Evolutionary conservation across 2,329 filamentous ascomycete species (phyloP), one percentile per base, ranked within the genome.

Genomic region (Cordyceps pruinosa): DNA sequence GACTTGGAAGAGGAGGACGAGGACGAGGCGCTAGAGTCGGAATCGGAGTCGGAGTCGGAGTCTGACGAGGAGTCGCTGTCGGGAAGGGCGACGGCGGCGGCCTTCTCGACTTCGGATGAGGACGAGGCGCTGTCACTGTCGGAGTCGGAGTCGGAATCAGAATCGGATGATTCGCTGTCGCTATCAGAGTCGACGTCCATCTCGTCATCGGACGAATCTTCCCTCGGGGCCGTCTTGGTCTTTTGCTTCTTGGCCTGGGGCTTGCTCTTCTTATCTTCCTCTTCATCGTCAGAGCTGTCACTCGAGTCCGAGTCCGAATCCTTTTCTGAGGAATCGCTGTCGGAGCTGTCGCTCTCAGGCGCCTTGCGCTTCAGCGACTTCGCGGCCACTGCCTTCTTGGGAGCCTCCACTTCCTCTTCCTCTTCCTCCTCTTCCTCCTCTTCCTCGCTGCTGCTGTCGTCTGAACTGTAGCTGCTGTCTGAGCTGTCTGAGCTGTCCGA

Each of bases 351-450:
- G 42, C 64, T 66, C 46, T 64, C 64, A 1, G 69, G 67, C 0
- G 72, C 72, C 58, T 75, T 76, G 66, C 73, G 73, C 69, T 76
- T 76, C 60, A 75, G 63, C 19, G 65, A 47, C 46, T 63, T 63
- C 21, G 62, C 44, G 9, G 2, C 19, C 25, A 28, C 41, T 17
- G 42, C 17, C 12, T 57, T 56, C 53, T 68, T 64, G 37, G 60
- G 50, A 50, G 55, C 58, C 42, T 70, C 65, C 19, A 52, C 61
- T 5, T 65, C 61, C 19, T n/a, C n/a, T n/a, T 64, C 61, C 8
- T 64, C 61, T 44, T 60, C 64, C n/a, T n/a, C 65, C 19, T 54
- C 61, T 5, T 65, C 61, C 19, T 65, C 61, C 19, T 64, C 61
- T 7, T 64, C 61, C 46, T 60, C 64, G 23, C n/a, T 21, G 42